These are phyloP conservation scores for Collybia sordida DNA, from an alignment of 768 basidiomycete genomes.

Conservation along the genomic window DNA sequence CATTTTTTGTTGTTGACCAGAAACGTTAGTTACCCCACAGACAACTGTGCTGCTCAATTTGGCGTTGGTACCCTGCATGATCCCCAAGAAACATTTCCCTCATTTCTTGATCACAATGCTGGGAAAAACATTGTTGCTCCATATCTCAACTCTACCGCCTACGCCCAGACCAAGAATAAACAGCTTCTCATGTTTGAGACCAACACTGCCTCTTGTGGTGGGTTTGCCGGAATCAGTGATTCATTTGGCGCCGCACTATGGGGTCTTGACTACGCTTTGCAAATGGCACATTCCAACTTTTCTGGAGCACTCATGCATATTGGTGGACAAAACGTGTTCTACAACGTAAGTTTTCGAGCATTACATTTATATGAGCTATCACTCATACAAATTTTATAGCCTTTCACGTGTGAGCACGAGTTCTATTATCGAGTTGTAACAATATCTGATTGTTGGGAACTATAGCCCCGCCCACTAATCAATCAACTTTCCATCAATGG, in stretches of 20 bases:
- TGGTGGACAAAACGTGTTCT: slow-evolving; percentile 63
- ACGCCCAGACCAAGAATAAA: slow-evolving; percentile 40
- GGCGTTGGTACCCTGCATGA: slow-evolving; percentile 39
- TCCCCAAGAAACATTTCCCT: slow-evolving; percentile 48
- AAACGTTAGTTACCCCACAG: slow-evolving; percentile 50
- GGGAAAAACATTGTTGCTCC: slow-evolving; percentile 45
- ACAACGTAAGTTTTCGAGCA: slow-evolving; percentile 48
- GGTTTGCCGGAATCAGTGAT: slow-evolving; percentile 62
- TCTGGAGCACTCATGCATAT: slow-evolving; percentile 51
- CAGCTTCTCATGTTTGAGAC: slow-evolving; percentile 69
- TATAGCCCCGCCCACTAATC: slow-evolving; percentile 54
- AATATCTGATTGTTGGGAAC: slow-evolving; percentile 3
- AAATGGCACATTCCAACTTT: slow-evolving; percentile 56
- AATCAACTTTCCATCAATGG: slow-evolving; percentile 65
- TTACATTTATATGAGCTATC: slow-evolving; percentile 16
- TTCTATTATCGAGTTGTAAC: too few species aligned
- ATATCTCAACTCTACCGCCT: slow-evolving; percentile 51
- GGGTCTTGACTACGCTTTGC: slow-evolving; percentile 60
- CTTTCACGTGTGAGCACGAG: slow-evolving; percentile 49
- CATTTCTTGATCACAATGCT: slow-evolving; percentile 63
- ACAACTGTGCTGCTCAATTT: slow-evolving; percentile 60
- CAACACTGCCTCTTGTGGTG: slow-evolving; percentile 69
- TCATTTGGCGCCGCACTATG: slow-evolving; percentile 64
- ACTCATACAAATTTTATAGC: slow-evolving; percentile 53
- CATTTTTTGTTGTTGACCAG: slow-evolving; percentile 17